Conservation (phyloP, 78 protist species). For the Pigoraptor vietnamica region DNA sequence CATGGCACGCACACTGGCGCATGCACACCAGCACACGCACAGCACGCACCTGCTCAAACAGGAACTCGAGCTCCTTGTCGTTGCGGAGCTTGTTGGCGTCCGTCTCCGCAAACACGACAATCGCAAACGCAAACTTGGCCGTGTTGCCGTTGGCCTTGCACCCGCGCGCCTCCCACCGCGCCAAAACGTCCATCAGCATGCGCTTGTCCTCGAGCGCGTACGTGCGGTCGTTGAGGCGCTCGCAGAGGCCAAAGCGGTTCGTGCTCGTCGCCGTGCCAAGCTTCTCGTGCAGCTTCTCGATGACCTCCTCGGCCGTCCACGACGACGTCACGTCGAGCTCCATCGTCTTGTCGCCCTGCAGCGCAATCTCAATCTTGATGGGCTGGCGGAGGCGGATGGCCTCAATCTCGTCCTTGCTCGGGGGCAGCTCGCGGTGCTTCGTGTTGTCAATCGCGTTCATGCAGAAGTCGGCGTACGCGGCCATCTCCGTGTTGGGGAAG, state of each 20-base stretch:
- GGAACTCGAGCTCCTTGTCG: neutral
- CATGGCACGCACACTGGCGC: too few relatives aligned
- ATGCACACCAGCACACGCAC: neutral
- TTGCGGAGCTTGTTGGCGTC: neutral
- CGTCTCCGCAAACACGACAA: neutral
- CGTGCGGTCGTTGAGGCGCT: neutral
- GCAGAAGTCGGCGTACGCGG: neutral
- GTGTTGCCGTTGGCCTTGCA: neutral
- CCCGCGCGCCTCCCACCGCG: neutral
- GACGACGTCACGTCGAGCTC: neutral
- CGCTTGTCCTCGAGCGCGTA: neutral
- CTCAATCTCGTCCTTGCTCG: neutral
- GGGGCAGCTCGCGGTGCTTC: neutral
- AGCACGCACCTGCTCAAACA: neutral
- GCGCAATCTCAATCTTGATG: neutral
- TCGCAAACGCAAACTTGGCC: neutral
- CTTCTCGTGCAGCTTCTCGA: neutral
- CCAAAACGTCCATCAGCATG: neutral
- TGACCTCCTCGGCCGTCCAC: neutral
- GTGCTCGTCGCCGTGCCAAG: neutral
- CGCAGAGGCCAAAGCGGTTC: conserved; percentile 1
- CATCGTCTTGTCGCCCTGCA: neutral
- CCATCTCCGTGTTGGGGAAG: neutral
- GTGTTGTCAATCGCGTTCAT: neutral
- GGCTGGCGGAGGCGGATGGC: neutral